phyloP scores from a whole-genome alignment of 148 eudicot species.

The Talinum fruticosum region DNA sequence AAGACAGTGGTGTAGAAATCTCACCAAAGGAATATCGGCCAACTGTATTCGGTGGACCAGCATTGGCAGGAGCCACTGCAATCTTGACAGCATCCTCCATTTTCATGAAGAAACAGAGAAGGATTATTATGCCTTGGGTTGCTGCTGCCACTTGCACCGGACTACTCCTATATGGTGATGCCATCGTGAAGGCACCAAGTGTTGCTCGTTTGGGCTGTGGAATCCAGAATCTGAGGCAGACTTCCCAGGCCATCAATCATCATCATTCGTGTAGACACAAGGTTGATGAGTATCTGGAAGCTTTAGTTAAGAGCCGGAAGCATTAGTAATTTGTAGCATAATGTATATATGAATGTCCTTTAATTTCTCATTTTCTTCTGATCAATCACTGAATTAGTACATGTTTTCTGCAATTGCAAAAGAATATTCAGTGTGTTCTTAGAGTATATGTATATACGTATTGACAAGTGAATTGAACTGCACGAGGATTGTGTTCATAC shows the following conservation, averaged over 20 bases:
- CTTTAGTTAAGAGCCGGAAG: too few relatives aligned
- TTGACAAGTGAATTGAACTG: too few relatives aligned
- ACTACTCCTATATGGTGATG: slow-evolving; percentile 4
- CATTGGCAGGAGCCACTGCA: not conserved
- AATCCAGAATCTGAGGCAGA: slow-evolving; percentile 10
- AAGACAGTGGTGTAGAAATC: slow-evolving; percentile 12
- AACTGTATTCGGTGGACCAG: not conserved
- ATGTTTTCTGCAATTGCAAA: too few relatives aligned
- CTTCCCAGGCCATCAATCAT: not conserved
- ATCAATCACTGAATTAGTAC: too few relatives aligned
- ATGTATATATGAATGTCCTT: too few relatives aligned
- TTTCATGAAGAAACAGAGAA: not conserved
- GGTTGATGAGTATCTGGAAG: too few relatives aligned
- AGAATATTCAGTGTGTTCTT: too few relatives aligned
- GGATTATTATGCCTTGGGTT: slow-evolving; percentile 2
- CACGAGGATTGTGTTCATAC: too few relatives aligned
- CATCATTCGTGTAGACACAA: not conserved
- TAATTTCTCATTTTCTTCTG: too few relatives aligned
- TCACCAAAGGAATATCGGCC: slow-evolving; percentile 3
- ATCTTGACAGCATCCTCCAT: not conserved
- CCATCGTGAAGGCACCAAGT: not conserved
- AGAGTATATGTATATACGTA: too few relatives aligned
- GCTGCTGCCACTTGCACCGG: not conserved
- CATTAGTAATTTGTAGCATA: too few relatives aligned
- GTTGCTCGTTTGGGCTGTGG: slow-evolving; percentile 23